phyloP scores from a whole-genome alignment of 139 green algal genomes.

The Tetraselmis chui region DNA sequence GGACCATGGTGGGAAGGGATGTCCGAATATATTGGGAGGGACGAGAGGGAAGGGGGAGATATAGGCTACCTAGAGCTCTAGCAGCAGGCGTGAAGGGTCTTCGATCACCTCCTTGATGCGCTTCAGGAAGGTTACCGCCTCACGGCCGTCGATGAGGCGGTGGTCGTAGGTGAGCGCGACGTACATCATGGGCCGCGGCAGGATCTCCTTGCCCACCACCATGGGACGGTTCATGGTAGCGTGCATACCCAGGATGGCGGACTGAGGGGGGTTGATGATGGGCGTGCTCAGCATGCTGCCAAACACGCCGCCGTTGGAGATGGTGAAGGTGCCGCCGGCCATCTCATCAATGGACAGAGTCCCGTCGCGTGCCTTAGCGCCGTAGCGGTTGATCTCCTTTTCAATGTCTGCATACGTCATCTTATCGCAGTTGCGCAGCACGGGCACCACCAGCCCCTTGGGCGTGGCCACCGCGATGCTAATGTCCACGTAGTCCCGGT shows the following conservation, averaged over 20 bases:
- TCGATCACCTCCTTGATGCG: slow-evolving; percentile 96
- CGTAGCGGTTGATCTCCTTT: slow-evolving; percentile 31
- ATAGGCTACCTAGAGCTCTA: slow-evolving; percentile 74
- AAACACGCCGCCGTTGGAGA: slow-evolving; percentile 98
- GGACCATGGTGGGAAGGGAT: too few relatives aligned
- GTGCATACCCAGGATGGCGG: slow-evolving; percentile 96
- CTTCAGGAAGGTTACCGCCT: slow-evolving; percentile 96
- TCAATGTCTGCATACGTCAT: slow-evolving; percentile 91
- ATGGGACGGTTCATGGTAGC: slow-evolving; percentile 79
- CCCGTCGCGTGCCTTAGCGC: slow-evolving; percentile 83
- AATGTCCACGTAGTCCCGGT: slow-evolving; percentile 84
- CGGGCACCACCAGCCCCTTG: slow-evolving; percentile 91
- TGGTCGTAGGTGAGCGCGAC: slow-evolving; percentile 98
- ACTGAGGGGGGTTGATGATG: slow-evolving; percentile 98
- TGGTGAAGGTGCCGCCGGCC: slow-evolving; percentile 98
- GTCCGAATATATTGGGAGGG: too few relatives aligned
- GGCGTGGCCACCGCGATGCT: slow-evolving; percentile 91
- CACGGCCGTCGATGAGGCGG: slow-evolving; percentile 91
- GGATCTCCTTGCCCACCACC: slow-evolving; percentile 75
- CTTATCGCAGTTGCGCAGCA: slow-evolving; percentile 72
- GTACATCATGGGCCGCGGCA: slow-evolving; percentile 96
- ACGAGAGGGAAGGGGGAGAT: too few relatives aligned
- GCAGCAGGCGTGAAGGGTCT: slow-evolving; percentile 87
- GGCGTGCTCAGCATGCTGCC: slow-evolving; percentile 89
- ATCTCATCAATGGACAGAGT: slow-evolving; percentile 97